Conservation (phyloP, 2,329 filamentous ascomycete species). For the Fusarium udum region DNA sequence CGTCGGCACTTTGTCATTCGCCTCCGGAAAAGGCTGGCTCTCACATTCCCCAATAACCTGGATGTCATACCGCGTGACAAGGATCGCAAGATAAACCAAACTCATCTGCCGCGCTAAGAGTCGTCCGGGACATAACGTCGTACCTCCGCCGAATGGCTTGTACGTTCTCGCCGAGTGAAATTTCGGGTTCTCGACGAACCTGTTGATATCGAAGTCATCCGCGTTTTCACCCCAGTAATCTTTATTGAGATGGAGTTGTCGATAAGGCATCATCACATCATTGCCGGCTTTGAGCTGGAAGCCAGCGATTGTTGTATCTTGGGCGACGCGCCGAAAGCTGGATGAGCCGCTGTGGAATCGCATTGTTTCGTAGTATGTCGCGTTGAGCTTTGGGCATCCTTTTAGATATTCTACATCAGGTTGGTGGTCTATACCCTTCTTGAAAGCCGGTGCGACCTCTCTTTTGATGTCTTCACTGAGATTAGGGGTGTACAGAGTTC, state of each 20-base stretch:
- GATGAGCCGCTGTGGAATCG: not conserved
- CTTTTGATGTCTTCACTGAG: not conserved
- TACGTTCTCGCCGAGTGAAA: not conserved
- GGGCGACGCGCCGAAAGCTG: not conserved
- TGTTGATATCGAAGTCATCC: not conserved
- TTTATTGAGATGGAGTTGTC: not conserved
- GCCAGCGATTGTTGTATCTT: not conserved
- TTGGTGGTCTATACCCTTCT: rapidly evolving
- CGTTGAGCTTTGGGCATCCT: not conserved
- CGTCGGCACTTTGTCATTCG: not conserved
- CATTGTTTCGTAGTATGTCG: not conserved
- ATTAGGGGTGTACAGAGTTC: not conserved
- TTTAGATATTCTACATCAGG: not conserved
- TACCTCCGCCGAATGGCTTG: not conserved
- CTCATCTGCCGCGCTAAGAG: not conserved
- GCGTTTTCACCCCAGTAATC: not conserved
- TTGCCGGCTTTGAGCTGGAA: not conserved
- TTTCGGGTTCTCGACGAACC: not conserved
- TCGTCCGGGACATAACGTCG: not conserved
- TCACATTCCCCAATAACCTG: not conserved
- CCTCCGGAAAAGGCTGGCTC: not conserved
- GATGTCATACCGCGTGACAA: not conserved
- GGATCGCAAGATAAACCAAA: not conserved
- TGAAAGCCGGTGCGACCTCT: not conserved
- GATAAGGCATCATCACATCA: not conserved